Conservation (phyloP, 148 eudicot genomes). For the Dianthus caryophyllus region DNA sequence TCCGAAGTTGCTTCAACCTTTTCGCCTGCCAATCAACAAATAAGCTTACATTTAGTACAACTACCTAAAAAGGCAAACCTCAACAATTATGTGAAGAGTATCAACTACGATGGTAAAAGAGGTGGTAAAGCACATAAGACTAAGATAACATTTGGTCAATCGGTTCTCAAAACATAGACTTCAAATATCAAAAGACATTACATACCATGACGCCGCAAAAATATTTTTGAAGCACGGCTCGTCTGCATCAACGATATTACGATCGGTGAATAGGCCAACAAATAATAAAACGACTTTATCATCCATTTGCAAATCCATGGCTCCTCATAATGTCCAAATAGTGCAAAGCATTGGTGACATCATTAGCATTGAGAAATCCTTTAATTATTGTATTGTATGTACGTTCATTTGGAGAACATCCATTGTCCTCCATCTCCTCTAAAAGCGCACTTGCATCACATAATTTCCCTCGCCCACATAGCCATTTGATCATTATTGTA, state of each 20-base stretch:
- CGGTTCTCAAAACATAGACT: too few relatives aligned
- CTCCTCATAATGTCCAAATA: background rate
- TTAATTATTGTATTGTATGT: constrained; percentile 21
- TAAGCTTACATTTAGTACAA: too few relatives aligned
- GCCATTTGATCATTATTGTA: constrained; percentile 13
- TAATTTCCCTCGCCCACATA: constrained; percentile 10
- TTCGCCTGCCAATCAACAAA: too few relatives aligned
- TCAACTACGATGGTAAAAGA: too few relatives aligned
- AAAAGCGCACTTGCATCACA: constrained; percentile 12
- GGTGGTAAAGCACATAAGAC: too few relatives aligned
- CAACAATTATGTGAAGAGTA: too few relatives aligned
- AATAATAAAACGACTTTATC: background rate
- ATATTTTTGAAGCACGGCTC: constrained; percentile 3
- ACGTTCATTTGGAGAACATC: constrained; percentile 11
- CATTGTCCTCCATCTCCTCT: constrained; percentile 9
- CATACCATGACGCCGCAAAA: background rate
- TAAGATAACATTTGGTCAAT: too few relatives aligned
- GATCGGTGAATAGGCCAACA: background rate
- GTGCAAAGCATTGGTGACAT: constrained; percentile 6
- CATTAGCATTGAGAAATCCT: background rate
- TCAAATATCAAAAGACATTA: background rate
- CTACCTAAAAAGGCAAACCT: too few relatives aligned
- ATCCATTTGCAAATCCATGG: background rate
- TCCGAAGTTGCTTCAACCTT: too few relatives aligned
- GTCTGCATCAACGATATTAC: background rate